These are phyloP conservation scores for Tricholoma furcatifolium DNA, from an alignment of 768 basidiomycete species.

Conservation along the genomic window DNA sequence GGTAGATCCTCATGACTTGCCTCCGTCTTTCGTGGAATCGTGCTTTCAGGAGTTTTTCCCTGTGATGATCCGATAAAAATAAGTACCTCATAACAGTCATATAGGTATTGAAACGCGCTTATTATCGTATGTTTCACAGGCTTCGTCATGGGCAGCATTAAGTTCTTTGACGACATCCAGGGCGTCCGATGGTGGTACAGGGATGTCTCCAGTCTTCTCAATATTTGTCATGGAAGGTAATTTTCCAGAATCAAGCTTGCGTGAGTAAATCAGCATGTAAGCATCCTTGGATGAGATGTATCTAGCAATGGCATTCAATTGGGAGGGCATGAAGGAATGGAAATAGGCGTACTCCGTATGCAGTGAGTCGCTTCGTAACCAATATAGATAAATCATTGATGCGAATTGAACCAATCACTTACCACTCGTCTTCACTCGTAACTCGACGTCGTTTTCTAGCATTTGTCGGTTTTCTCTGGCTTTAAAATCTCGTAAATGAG, in stretches of 20 bases:
- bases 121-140: slow-evolving; percentile 45
- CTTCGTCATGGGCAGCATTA: slow-evolving; percentile 55
- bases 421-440: slow-evolving; percentile 55
- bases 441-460: slow-evolving; percentile 53
- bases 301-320: slow-evolving; percentile 24
- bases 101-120: slow-evolving; percentile 35
- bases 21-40: slow-evolving; percentile 50
- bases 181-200: slow-evolving; percentile 53
- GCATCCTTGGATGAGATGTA: slow-evolving; percentile 79
- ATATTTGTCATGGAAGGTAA: not conserved
- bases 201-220: not conserved
- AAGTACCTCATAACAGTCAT: not conserved
- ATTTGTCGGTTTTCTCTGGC: slow-evolving; percentile 34
- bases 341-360: slow-evolving; percentile 2
- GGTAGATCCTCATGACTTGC: slow-evolving; percentile 61
- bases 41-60: slow-evolving; percentile 39
- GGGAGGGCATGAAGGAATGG: not conserved
- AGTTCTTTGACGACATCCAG: slow-evolving; percentile 48
- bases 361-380: not conserved
- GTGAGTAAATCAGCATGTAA: slow-evolving; percentile 92
- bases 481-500: slow-evolving; percentile 24
- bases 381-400: not conserved
- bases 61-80: slow-evolving; percentile 20
- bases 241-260: slow-evolving; percentile 26
- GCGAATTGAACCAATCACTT: not conserved